Evolutionary conservation across 2,329 filamentous ascomycete species (phyloP).

Genomic region (Thelonectria discophora): DNA sequence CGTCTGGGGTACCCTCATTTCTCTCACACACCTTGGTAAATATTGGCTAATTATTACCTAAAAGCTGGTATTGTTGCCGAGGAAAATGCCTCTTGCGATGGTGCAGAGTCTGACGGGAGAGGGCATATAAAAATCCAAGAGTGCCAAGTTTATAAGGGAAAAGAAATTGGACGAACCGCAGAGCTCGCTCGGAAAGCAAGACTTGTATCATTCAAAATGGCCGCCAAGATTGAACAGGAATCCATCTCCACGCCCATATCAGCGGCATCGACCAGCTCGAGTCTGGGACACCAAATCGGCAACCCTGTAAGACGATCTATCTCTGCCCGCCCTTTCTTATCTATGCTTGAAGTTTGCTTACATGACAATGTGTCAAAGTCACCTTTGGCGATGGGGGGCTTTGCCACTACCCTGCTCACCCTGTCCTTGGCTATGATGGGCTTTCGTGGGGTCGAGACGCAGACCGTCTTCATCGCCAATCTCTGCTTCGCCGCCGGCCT

Average conservation of each 20-base stretch:
- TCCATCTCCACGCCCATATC: constrained; percentile 2
- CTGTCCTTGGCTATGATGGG: constrained; percentile 64
- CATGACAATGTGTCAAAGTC: constrained; percentile 10
- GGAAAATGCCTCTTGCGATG: background rate
- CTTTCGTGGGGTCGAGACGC: constrained; percentile 59
- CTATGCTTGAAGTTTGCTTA: background rate
- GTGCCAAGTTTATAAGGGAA: background rate
- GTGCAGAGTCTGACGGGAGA: background rate
- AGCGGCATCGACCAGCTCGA: background rate
- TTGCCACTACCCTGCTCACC: constrained; percentile 63
- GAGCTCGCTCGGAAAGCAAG: background rate
- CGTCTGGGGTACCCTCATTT: constrained; percentile 2
- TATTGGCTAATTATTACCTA: constrained; percentile 20
- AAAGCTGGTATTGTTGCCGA: background rate
- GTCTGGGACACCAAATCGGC: constrained; percentile 9
- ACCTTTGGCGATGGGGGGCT: constrained; percentile 38
- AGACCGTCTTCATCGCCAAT: constrained; percentile 62
- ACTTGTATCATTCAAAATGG: constrained; percentile 3
- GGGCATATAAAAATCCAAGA: constrained; percentile 5
- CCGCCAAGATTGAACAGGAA: constrained; percentile 8
- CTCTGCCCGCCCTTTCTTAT: background rate
- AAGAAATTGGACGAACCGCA: background rate
- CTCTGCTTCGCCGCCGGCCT: constrained; percentile 62
- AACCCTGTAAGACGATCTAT: constrained; percentile 13
- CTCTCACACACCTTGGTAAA: constrained; percentile 1